A percentile compares a stretch with the other conserved stretches of the same genome.
These are phyloP conservation scores for Sporothrix dimorphospora DNA, from an alignment of 2,329 filamentous ascomycete genomes.

Conservation along the genomic window DNA sequence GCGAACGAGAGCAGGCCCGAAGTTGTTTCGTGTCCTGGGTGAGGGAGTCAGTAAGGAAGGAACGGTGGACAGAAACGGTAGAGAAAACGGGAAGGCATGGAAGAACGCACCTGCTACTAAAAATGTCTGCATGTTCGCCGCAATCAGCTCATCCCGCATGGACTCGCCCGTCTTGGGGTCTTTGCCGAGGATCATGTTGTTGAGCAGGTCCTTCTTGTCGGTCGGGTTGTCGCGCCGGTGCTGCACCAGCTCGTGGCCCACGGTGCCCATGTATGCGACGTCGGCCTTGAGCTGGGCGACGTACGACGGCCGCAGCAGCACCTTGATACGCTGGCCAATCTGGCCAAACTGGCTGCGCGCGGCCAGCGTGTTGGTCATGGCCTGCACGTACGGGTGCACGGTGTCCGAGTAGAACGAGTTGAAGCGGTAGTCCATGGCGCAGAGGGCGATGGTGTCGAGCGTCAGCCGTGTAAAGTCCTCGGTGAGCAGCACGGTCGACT, in stretches of 20 bases:
- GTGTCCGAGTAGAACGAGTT: conserved; percentile 65
- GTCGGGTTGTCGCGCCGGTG: conserved; percentile 42
- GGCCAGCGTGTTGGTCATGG: conserved; percentile 59
- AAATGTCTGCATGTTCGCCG: conserved; percentile 38
- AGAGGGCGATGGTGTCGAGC: conserved; percentile 64
- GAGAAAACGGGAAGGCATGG: not conserved
- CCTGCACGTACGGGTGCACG: conserved; percentile 69
- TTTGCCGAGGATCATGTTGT: conserved; percentile 68
- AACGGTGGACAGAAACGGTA: not conserved
- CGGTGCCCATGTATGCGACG: conserved; percentile 27
- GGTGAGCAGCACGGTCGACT: conserved; percentile 58
- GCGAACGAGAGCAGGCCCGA: conserved; percentile 56
- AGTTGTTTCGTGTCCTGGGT: conserved; percentile 57
- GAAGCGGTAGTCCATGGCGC: conserved; percentile 62
- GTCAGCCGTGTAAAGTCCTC: conserved; percentile 68
- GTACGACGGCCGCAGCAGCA: conserved; percentile 28
- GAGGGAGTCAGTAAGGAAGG: not conserved
- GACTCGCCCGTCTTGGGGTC: conserved; percentile 69
- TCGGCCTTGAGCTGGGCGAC: conserved; percentile 28
- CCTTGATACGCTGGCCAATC: conserved; percentile 26
- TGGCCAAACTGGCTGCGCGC: conserved; percentile 36
- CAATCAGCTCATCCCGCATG: conserved; percentile 72
- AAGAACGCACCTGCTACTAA: not conserved
- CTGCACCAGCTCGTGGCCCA: conserved; percentile 30
- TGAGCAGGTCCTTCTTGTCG: conserved; percentile 66